Conservation (phyloP, 495 filamentous ascomycete species). For the Neurospora sp. region DNA sequence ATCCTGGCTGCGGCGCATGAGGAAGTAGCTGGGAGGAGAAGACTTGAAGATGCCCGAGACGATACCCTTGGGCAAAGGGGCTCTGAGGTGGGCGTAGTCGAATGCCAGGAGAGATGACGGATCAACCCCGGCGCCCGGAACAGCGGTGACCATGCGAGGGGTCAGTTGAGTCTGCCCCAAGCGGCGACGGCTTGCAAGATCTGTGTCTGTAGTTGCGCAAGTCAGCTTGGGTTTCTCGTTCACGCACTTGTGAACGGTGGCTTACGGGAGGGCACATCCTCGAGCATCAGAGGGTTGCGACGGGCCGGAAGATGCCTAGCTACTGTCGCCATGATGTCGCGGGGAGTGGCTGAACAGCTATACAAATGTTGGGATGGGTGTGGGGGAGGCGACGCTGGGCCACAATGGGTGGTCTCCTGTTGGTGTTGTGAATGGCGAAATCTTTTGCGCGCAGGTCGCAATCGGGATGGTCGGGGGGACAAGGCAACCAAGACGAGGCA, state of each 20-base stretch:
- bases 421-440: conserved; percentile 12
- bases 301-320: conserved; percentile 54
- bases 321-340: conserved; percentile 42
- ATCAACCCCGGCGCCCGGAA: conserved; percentile 53
- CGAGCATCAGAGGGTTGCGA: conserved; percentile 66
- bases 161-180: conserved; percentile 85
- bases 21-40: conserved; percentile 81
- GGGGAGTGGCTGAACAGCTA: neutral
- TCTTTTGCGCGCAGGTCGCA: conserved; percentile 22
- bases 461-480: neutral
- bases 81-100: conserved; percentile 91
- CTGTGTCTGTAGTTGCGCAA: conserved; percentile 49
- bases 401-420: neutral
- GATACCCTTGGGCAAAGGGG: conserved; percentile 79
- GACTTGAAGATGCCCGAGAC: conserved; percentile 86
- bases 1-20: conserved; percentile 94
- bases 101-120: conserved; percentile 69
- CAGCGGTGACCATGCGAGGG: conserved; percentile 57
- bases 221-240: neutral
- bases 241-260: conserved; percentile 5
- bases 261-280: conserved; percentile 58
- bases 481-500: neutral
- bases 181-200: conserved; percentile 74
- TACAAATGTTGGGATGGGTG: neutral
- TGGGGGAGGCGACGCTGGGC: neutral